Percentiles rank a stretch among this genome's conserved stretches.
Conservation (phyloP, 805 yeast species). For the Sugiyamaella qingdaonensis region DNA sequence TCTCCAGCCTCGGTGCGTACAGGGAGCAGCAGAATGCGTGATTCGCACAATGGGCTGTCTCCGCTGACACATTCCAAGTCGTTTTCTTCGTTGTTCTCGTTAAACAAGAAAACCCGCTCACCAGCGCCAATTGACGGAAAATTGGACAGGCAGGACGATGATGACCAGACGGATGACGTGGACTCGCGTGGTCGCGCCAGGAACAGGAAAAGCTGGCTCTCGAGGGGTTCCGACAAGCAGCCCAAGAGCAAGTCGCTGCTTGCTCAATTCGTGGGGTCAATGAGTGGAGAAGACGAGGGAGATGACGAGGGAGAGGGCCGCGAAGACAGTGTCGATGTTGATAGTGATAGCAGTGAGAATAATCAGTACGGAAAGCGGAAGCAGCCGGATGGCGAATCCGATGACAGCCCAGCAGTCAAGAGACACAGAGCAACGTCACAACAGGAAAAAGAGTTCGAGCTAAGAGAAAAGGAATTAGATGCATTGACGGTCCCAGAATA, state of each 20-base stretch:
- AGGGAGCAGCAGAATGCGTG: too few species aligned
- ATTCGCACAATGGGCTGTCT: neutral
- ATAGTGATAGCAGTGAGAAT: neutral
- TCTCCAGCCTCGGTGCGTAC: too few species aligned
- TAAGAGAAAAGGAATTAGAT: slow-evolving; percentile 58
- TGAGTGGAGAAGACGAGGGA: slow-evolving; percentile 4
- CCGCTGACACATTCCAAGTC: slow-evolving; percentile 5
- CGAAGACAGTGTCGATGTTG: neutral
- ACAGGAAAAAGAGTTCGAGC: slow-evolving; percentile 21
- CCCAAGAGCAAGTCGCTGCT: neutral
- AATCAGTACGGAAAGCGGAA: neutral
- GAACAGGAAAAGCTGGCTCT: neutral
- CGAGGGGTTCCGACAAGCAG: neutral
- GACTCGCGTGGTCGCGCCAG: neutral
- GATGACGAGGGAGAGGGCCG: neutral
- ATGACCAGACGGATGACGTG: neutral
- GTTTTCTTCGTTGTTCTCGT: slow-evolving; percentile 11
- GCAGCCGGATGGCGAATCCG: neutral
- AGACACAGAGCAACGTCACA: slow-evolving; percentile 4
- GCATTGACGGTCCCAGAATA: slow-evolving; percentile 62
- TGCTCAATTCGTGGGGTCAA: neutral
- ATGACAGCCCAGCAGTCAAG: neutral
- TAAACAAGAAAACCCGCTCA: neutral
- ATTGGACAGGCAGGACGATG: neutral
- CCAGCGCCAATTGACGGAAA: neutral